A percentile compares a stretch with the other conserved stretches of the same genome.
These are phyloP conservation scores for Aureobasidium vineae DNA, from an alignment of 2,329 filamentous ascomycete species.

Conservation along the genomic window DNA sequence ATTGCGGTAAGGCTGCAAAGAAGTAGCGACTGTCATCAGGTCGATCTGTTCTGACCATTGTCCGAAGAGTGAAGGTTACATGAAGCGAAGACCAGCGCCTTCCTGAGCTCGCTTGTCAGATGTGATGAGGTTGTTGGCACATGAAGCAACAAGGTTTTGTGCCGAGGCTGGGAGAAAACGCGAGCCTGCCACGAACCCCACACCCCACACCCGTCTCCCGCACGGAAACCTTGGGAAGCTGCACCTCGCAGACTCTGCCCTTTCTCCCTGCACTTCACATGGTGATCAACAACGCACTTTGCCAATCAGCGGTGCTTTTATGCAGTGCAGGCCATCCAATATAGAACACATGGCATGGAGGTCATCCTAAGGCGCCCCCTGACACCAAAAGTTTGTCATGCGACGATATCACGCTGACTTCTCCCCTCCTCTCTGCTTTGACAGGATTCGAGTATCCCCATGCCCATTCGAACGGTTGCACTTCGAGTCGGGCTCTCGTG, in stretches of 20 bases:
- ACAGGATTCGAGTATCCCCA: neutral
- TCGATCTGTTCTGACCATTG: neutral
- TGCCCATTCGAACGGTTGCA: neutral
- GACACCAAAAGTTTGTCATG: slow-evolving; percentile 1
- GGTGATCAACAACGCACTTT: slow-evolving; percentile 13
- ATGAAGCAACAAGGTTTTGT: slow-evolving; percentile 8
- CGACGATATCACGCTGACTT: slow-evolving; percentile 2
- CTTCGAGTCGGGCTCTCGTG: neutral
- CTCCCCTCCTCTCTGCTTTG: neutral
- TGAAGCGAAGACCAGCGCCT: neutral
- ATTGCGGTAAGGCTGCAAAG: neutral
- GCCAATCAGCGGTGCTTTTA: slow-evolving; percentile 2
- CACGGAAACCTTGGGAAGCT: neutral
- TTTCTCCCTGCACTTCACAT: neutral
- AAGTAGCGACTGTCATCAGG: neutral
- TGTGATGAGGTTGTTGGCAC: neutral
- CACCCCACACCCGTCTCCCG: slow-evolving; percentile 18
- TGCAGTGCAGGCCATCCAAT: slow-evolving; percentile 12
- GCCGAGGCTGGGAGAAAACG: slow-evolving; percentile 8
- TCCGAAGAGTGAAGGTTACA: neutral
- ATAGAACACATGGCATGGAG: slow-evolving; percentile 17
- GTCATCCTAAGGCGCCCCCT: neutral
- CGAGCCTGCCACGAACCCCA: neutral
- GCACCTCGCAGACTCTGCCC: neutral
- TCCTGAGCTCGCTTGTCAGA: neutral